Conservation (phyloP, 1,284 basidiomycete genomes). For the Leucocoprinus gongylophorus region DNA sequence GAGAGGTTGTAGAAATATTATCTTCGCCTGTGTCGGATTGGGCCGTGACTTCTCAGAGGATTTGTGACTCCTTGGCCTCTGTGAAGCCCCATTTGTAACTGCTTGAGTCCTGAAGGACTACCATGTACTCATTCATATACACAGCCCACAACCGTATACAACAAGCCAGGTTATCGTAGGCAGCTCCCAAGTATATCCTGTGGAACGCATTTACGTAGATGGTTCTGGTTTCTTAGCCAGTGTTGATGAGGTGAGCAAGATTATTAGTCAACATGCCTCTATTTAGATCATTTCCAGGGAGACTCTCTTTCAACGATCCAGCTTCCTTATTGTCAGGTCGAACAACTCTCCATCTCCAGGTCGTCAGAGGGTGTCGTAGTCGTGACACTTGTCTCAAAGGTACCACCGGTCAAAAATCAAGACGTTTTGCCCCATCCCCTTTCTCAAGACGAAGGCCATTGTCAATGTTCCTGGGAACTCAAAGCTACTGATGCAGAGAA, state of each 20-base stretch:
- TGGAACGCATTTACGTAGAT: slow-evolving; percentile 43
- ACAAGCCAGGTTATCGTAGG: slow-evolving; percentile 35
- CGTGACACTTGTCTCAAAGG: slow-evolving; percentile 30
- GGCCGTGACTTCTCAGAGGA: slow-evolving; percentile 41
- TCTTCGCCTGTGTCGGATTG: slow-evolving; percentile 38
- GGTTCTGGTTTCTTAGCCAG: slow-evolving; percentile 44
- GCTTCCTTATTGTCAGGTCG: slow-evolving; percentile 25
- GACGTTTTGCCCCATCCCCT: slow-evolving; percentile 7
- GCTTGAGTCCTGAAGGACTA: not conserved
- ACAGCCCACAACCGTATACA: slow-evolving; percentile 50
- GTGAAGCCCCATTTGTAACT: slow-evolving; percentile 44
- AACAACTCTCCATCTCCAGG: slow-evolving; percentile 28
- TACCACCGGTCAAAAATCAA: slow-evolving; percentile 34
- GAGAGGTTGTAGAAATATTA: slow-evolving; percentile 36
- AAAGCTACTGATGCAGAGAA: slow-evolving; percentile 25
- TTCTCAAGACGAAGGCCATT: not conserved
- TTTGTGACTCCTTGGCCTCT: slow-evolving; percentile 41
- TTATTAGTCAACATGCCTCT: not conserved
- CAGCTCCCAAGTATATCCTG: slow-evolving; percentile 25
- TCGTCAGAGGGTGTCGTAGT: slow-evolving; percentile 16
- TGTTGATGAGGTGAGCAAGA: slow-evolving; percentile 34
- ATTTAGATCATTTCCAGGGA: slow-evolving; percentile 14
- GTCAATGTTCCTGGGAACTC: slow-evolving; percentile 31
- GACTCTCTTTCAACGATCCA: slow-evolving; percentile 40
- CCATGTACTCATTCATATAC: slow-evolving; percentile 4